Conservation (phyloP, 2,329 filamentous ascomycete genomes). For the Pyricularia grisea region DNA sequence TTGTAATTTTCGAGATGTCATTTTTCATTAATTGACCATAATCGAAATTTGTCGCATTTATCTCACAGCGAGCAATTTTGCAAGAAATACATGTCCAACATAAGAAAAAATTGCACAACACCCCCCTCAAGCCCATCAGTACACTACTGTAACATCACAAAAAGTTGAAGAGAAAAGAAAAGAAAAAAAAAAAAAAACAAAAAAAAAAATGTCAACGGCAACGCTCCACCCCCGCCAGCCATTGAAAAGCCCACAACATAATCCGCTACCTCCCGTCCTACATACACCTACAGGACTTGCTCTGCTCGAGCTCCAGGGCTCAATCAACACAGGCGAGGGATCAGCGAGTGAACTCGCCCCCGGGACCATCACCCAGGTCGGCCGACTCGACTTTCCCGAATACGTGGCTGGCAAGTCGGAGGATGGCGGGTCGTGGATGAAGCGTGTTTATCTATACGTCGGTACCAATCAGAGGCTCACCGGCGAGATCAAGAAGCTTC, state of each 20-base stretch:
- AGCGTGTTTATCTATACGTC: conserved; percentile 77
- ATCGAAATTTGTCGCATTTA: background rate
- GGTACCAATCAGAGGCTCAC: conserved; percentile 82
- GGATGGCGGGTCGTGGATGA: conserved; percentile 71
- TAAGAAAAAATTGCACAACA: background rate
- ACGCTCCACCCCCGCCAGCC: conserved; percentile 27
- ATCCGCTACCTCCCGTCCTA: conserved; percentile 68
- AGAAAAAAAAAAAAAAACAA: conserved; percentile 9
- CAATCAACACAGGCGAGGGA: conserved; percentile 57
- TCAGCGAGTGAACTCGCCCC: conserved; percentile 19
- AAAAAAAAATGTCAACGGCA: conserved; percentile 24
- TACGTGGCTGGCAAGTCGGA: conserved; percentile 40
- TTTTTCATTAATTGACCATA: background rate
- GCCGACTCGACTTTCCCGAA: conserved; percentile 36
- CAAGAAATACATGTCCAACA: background rate
- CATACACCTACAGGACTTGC: conserved; percentile 86
- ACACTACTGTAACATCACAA: no score
- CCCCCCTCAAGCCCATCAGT: background rate
- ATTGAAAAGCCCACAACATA: conserved; percentile 16
- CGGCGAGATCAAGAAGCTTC: conserved; percentile 83
- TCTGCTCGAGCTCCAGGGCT: conserved; percentile 86
- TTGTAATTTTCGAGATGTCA: background rate
- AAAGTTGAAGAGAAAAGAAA: background rate
- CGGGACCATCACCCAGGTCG: conserved; percentile 23
- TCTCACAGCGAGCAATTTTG: background rate